Base-by-base conservation (phyloP, 139 green algal species). In the Mesotaenium endlicherianum region DNA sequence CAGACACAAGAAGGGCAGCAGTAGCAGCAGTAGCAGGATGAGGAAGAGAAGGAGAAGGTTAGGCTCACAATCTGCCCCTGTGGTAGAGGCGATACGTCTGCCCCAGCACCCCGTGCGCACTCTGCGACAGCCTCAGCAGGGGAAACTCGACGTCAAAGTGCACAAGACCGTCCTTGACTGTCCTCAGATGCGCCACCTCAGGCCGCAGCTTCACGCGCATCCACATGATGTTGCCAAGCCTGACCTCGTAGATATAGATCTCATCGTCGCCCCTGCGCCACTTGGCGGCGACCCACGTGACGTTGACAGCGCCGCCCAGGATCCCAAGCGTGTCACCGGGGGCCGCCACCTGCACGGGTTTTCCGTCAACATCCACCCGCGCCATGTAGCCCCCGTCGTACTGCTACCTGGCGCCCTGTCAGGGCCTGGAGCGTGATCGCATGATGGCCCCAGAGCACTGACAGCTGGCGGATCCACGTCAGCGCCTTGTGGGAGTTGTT, bases 31-130 rank as follows among this genome's bases (percentile, higher is more conserved):
- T 39, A 53, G 53, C 40, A 70, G 53, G 36, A 0, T 16, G 2
- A 30, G 31, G 14, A n/a, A 17, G 39, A 45, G 36, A 14, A 80
- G 26, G 20, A 47, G n/a, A 44, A 47, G 57, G n/a, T 39, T n/a
- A 31, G 36, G 36, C 75, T 82, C 38, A 82, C 75, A 82, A 43
- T 36, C 75, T 3, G 47, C 59, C 75, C 26, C 11, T 34, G 77
- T 70, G 42, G 36, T 83, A 50, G 4, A 53, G 45, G 53, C 77
- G 77, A 60, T 64, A 85, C 1, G 67, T 85, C 64, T 85, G 79
- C 36, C 79, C 79, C 17, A 85, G 64, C 47, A 85, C 70, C 38
- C 79, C 79, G 55, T 85, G 79, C 50, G 70, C 79, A 26, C 38
- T 77, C 53, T 34, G n/a, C 2, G 57, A 77, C 57, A 84, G 47